phyloP scores from a whole-genome alignment of 257 asterid genomes.

The Scutellaria minor region DNA sequence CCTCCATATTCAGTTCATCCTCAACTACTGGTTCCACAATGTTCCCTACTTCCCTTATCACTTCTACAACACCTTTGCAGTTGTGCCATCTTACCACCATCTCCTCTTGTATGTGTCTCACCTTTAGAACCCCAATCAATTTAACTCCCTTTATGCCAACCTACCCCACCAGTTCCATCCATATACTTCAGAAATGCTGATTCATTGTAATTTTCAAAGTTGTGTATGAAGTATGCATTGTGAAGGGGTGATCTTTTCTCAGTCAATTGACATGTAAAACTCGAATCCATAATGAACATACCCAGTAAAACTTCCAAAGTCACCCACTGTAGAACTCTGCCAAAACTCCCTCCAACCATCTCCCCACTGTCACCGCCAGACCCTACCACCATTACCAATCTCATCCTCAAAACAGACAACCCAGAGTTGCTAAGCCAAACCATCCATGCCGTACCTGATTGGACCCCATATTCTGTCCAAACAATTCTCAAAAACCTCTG shows the following conservation, averaged over 20 bases:
- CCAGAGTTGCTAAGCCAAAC: conserved; percentile 45
- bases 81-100: not conserved
- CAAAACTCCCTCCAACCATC: conserved; percentile 35
- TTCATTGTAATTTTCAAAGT: not conserved
- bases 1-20: too few relatives aligned
- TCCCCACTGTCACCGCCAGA: conserved; percentile 41
- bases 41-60: not conserved
- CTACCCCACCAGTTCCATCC: not conserved
- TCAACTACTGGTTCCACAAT: too few relatives aligned
- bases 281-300: conserved; percentile 33
- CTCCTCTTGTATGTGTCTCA: not conserved
- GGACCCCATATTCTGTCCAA: conserved; percentile 71
- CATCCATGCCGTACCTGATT: conserved; percentile 46
- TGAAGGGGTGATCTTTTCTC: not conserved
- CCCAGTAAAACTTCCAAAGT: conserved; percentile 26
- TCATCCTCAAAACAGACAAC: conserved; percentile 54
- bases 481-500: conserved; percentile 82
- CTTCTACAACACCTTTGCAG: not conserved
- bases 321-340: conserved; percentile 26
- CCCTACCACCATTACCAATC: conserved; percentile 46
- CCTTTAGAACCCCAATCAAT: too few relatives aligned
- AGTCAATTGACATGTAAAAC: too few relatives aligned
- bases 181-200: not conserved
- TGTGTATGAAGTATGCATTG: not conserved
- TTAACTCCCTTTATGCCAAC: too few relatives aligned